Base-by-base conservation (phyloP, 208 protist species). In the Trypanosoma lewisi region DNA sequence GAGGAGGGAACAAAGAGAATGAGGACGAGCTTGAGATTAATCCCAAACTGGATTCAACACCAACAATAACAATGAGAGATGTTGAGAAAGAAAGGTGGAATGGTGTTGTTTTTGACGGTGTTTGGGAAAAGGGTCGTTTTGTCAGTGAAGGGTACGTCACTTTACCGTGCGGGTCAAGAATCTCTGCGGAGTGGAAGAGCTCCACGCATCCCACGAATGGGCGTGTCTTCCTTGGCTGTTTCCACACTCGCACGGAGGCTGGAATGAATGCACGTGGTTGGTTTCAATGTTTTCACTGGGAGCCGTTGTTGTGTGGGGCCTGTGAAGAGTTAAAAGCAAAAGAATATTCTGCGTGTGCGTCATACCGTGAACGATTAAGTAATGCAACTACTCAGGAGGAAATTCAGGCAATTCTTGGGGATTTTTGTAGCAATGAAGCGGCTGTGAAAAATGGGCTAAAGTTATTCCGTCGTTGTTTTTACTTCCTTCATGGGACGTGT, bases 401-500 rank as follows among this genome's bases (percentile, higher is more conserved):
- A 34, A 70, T 80, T 36, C 63, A 64, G 33, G 67, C 63, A 16
- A 69, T 74, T 36, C 63, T 91, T 27, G n/a, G 74, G 0, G 73
- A 77, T 44, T 78, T 89, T 39, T 80, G 86, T 30, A 66, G 34
- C 49, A 69, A 63, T 57, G 16, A 80, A 69, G 48, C 48, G 45
- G 11, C 48, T 65, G 37, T 83, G 36, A 44, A 48, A 27, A 79
- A 58, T 16, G 76, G 83, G 4, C 39, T 91, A 17, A 76, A 80
- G n/a, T 53, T 91, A 1, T 93, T 95, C 49, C 73, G 74, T 17
- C 85, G 89, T n/a, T 95, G 84, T 68, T 95, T 95, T 64, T 89
- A 80, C 62, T 89, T 88, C 63, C 63, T 93, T 47, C 82, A 91
- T 60, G 89, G 89, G 11, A 87, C 81, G 16, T 95, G 89, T 62